Base-by-base conservation (phyloP, 192 early-diverging fungal genomes). In the Cladochytrium replicatum region DNA sequence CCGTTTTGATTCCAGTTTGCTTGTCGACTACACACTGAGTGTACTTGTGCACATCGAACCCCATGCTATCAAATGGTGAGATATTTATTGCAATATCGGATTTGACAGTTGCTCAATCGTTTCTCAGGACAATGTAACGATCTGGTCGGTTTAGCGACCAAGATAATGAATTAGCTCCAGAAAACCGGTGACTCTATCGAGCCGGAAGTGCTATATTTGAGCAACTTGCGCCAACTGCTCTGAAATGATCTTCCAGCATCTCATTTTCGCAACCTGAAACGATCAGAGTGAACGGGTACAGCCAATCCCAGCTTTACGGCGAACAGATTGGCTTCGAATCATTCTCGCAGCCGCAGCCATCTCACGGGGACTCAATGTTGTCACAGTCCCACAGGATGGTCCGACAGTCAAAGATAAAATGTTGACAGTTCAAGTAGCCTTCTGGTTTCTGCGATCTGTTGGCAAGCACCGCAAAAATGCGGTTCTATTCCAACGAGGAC, bases 41-140 rank as follows among this genome's bases (percentile, higher is more conserved):
- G 26, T 41, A 13, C 3, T 13, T 41, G 2, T 13, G 29, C 43
- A 74, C 77, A 45, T 54, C 71, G 19, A 83, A 83, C 47, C 19
- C 60, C 0, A 49, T 81, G 9, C 39, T 81, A 41, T 67, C 64
- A 0, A 56, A 75, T 40, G 75, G 77, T 55, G 42, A 46, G 23
- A 9, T 13, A 50, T 48, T 48, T 6, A 9, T 5, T 43, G 11
- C 7, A 5, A 6, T 28, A 51, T 7, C 24, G 22, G 3, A 15
- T 57, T 56, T 17, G 1, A 3, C 27, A 2, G 11, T 57, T 15
- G 2, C 4, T 21, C 2, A 3, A 29, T 27, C 1, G 19, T 29
- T 19, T 46, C n/a, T n/a, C 28, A 52, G 70, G 72, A 23, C 47
- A 54, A 29, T 81, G 75, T 39, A 80, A 69, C 32, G 68, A 84